Evolutionary conservation across 176 grass and related monocot species (phyloP), one percentile per base, ranked within the genome.

Genomic region (Lolium multiflorum): DNA sequence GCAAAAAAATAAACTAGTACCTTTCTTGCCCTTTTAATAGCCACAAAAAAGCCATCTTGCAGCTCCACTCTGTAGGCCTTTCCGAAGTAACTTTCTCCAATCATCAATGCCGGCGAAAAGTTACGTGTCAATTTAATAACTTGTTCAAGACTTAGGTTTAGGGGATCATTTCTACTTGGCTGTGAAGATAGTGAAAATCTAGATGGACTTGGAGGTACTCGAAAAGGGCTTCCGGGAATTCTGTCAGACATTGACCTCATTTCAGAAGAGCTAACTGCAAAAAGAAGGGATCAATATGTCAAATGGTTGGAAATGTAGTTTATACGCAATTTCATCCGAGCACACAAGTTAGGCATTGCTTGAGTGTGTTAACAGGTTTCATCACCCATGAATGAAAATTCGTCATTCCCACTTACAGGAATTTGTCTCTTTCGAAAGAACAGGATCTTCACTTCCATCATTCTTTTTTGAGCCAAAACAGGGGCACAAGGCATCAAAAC

Each of bases 21-120:
- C 94, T 94, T 94, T 85, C 91, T 94, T 66, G 92, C 92, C 80
- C 97, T 91, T 88, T 99, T 99, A 84, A 99, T 94, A 81, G 97
- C 92, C 44, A 96, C 35, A 62, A 86, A 24, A 60, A 66, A 88
- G 16, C 89, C 92, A 83, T 93, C 61, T 83, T 46, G 85, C 59
- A 99, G 85, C 82, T 87, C 87, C 7, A 80, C 94, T 85, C 87
- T 99, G 89, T 99, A 99, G 60, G 94, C 94, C 57, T 76, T 94
- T 87, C 92, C 90, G 82, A 99, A 99, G 86, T 88, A 88, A 88
- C 94, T 87, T 92, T 96, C 87, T 0, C 97, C 92, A 61, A 99
- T 91, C 43, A 91, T 88, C 65, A 87, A 69, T 50, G 83, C 74
- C 17, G 92, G 80, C 20, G 97, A 94, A 77, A 99, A 99, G 75